Base-by-base conservation (phyloP, 352 stramenopile genomes). In the Aphanomyces astaci region DNA sequence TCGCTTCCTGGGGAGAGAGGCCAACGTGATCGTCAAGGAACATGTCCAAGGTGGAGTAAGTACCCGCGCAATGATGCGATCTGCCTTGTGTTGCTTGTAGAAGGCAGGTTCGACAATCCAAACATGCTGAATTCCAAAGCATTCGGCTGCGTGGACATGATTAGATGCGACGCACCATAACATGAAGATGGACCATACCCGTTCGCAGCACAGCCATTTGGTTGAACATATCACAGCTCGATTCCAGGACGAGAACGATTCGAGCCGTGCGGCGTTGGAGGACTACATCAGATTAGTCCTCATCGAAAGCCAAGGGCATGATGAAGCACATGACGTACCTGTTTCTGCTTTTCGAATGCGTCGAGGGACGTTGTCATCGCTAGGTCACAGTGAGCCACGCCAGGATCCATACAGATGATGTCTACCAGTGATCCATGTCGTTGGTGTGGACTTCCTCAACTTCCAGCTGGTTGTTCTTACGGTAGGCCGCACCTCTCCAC, bases 101-200 rank as follows among this genome's bases (percentile, higher is more conserved):
- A 78, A 68, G 11, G 69, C 71, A 13, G 73, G 73, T 49, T 76
- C 75, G 30, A 80, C 72, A 48, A 80, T 76, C 70, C 70, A 94
- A 1, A 96, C 78, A 71, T 91, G 77, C 73, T 96, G 87, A 25
- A 96, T 83, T 32, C 89, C 89, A 63, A 96, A 70, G 51, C 82
- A 85, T 55, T 76, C 72, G 63, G 72, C 75, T 46, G 51, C 9
- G 9, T 15, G 15, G 36, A 7, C 7, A 43, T 7, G 36, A 43
- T 43, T 7, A 7, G 15, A 7, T 43, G 7, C 48, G 22, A 13
- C 48, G 19, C 7, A 19, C 48, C 5, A 7, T 13, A 55, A 25
- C 19, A 19, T 25, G 7, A 31, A 64, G 49, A 22, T 43, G 27
- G n/a, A 5, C 11, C 30, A 17, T 60, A 69, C 63, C 63, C 17